Evolutionary conservation across 805 yeast genomes (phyloP).

Genomic region (Wickerhamiella shivajii): DNA sequence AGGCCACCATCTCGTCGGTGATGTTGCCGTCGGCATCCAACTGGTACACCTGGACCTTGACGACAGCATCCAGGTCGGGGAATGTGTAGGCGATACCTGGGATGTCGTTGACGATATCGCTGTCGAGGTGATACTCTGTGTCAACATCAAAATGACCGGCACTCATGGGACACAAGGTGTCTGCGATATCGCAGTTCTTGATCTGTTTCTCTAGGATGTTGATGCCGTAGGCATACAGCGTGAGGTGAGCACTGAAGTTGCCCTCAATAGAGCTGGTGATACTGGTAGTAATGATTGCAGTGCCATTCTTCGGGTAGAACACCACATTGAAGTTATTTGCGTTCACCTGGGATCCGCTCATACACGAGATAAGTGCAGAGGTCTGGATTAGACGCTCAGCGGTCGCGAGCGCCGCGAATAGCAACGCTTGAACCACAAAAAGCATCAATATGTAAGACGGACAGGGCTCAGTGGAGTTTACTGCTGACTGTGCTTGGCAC

Average conservation of each 20-base stretch:
- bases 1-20: conserved; percentile 47
- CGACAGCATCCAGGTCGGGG: conserved; percentile 91
- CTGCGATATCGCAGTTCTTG: conserved; percentile 46
- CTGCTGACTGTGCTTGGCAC: no score
- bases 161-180: conserved; percentile 64
- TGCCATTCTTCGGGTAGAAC: conserved; percentile 49
- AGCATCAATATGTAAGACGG: not conserved
- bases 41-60: conserved; percentile 52
- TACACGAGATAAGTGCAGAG: conserved; percentile 74
- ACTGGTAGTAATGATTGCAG: conserved; percentile 51
- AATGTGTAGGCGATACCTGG: conserved; percentile 80
- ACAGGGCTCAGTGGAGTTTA: no score
- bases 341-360: conserved; percentile 75
- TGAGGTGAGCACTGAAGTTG: conserved; percentile 48
- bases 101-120: conserved; percentile 32
- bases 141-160: conserved; percentile 73
- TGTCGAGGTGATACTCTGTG: conserved; percentile 33
- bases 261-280: conserved; percentile 70
- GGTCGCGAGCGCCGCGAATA: conserved; percentile 8
- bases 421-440: not conserved
- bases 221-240: conserved; percentile 70
- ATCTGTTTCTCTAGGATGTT: conserved; percentile 40
- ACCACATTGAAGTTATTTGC: conserved; percentile 70
- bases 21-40: conserved; percentile 27
- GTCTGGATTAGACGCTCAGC: conserved; percentile 30